These are phyloP conservation scores for Apiotrichum gracile DNA, from an alignment of 1,284 basidiomycete genomes.

Conservation along the genomic window DNA sequence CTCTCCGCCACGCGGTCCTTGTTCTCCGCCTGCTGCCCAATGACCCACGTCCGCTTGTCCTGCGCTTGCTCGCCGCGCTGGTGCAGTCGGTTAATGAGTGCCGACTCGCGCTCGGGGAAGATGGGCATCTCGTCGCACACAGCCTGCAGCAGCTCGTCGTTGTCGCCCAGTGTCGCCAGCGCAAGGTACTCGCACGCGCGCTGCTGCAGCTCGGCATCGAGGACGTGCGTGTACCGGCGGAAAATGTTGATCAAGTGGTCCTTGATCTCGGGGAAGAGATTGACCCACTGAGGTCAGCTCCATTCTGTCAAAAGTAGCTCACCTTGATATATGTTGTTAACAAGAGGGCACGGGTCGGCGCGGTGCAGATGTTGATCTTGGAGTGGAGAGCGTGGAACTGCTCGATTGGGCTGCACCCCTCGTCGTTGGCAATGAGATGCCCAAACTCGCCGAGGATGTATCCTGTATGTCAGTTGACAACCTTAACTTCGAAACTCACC, in stretches of 20 bases:
- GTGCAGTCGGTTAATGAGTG: conserved; percentile 76
- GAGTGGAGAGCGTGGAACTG: conserved; percentile 92
- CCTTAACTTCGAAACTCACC: conserved; percentile 32
- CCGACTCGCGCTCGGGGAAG: conserved; percentile 89
- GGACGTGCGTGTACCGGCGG: conserved; percentile 92
- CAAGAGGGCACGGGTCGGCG: conserved; percentile 83
- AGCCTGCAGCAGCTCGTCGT: conserved; percentile 86
- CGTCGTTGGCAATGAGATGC: conserved; percentile 91
- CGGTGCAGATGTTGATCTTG: conserved; percentile 91
- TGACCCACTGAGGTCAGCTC: conserved; percentile 54
- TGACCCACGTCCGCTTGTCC: conserved; percentile 92
- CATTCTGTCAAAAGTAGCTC: conserved; percentile 11
- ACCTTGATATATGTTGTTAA: conserved; percentile 97
- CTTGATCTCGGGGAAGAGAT: conserved; percentile 98
- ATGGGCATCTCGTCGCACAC: conserved; percentile 99
- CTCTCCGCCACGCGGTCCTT: conserved; percentile 62
- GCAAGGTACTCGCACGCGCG: conserved; percentile 95
- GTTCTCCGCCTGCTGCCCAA: conserved; percentile 88
- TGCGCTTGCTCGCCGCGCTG: conserved; percentile 82
- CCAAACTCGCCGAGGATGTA: conserved; percentile 94
- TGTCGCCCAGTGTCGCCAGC: conserved; percentile 70
- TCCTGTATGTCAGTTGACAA: conserved; percentile 35
- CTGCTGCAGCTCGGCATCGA: conserved; percentile 97
- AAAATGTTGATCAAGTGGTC: conserved; percentile 89
- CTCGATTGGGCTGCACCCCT: conserved; percentile 85